A percentile compares a stretch with the other conserved stretches of the same genome.
These are phyloP conservation scores for Raddia distichophylla DNA, from an alignment of 176 grass and related monocot species.

Conservation along the genomic window DNA sequence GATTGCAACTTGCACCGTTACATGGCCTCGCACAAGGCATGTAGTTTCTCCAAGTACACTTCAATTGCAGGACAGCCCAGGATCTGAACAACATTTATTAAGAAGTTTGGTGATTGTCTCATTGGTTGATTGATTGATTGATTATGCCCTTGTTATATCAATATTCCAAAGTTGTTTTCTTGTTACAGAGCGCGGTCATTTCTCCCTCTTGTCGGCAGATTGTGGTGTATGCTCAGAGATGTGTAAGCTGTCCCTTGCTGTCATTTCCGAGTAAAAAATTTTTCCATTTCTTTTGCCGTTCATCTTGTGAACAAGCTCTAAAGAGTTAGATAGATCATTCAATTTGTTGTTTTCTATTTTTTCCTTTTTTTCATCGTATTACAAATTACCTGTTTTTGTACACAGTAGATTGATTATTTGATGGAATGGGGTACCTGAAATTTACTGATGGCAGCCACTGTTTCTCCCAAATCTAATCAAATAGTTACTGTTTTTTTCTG, in stretches of 20 bases:
- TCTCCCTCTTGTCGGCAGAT: conserved; percentile 40
- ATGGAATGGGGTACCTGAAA: conserved; percentile 21
- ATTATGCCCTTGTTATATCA: conserved; percentile 2
- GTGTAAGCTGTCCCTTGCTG: conserved; percentile 27
- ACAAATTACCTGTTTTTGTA: conserved; percentile 15
- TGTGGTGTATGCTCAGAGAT: conserved; percentile 2
- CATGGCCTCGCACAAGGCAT: background rate
- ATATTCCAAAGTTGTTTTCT: conserved; percentile 35
- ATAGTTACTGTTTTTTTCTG: conserved; percentile 9
- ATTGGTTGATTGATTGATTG: conserved; percentile 27
- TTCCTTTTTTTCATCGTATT: conserved; percentile 6
- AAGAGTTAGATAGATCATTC: background rate
- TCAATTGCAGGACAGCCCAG: background rate
- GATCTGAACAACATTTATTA: conserved; percentile 4
- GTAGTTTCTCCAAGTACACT: conserved; percentile 14
- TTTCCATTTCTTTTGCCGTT: background rate
- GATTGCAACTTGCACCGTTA: background rate
- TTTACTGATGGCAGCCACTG: background rate
- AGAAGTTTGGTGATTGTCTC: conserved; percentile 1
- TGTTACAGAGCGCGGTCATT: conserved; percentile 24
- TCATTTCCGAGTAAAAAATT: conserved; percentile 36
- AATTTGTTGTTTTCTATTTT: background rate
- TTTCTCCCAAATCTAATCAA: conserved; percentile 7
- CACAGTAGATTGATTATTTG: background rate
- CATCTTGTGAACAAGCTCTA: background rate